These are phyloP conservation scores for Sonneratia alba DNA, from an alignment of 345 rosid genomes.

Conservation along the genomic window DNA sequence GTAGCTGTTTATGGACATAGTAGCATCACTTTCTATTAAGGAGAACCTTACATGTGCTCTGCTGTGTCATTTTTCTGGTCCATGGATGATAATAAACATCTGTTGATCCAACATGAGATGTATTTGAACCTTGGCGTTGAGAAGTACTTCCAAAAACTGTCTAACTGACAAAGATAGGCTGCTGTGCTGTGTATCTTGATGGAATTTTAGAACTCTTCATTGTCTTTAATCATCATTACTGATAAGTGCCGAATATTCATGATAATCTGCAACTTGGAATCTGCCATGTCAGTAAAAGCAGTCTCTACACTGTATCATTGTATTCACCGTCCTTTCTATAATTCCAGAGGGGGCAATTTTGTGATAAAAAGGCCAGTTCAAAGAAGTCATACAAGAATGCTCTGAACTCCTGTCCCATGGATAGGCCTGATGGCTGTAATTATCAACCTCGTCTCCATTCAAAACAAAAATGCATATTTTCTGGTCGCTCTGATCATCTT, in stretches of 20 bases:
- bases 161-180: too few relatives aligned
- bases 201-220: too few relatives aligned
- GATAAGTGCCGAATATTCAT: too few relatives aligned
- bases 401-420: constrained; percentile 19
- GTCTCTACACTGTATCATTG: background rate
- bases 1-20: background rate
- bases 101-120: background rate
- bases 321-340: constrained; percentile 11
- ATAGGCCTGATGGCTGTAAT: constrained; percentile 34
- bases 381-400: constrained; percentile 34
- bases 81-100: too few relatives aligned
- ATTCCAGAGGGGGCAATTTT: constrained; percentile 39
- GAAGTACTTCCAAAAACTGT: background rate
- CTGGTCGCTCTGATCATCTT: constrained; percentile 25
- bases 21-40: background rate
- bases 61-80: background rate
- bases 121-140: background rate
- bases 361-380: constrained; percentile 29
- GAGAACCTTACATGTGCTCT: background rate
- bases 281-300: background rate
- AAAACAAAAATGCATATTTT: constrained; percentile 31
- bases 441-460: constrained; percentile 27
- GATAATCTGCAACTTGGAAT: too few relatives aligned
- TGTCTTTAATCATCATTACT: too few relatives aligned
- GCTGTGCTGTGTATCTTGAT: too few relatives aligned